Evolutionary conservation across 257 asterid species (phyloP).

Genomic region (Jasminum sambac): DNA sequence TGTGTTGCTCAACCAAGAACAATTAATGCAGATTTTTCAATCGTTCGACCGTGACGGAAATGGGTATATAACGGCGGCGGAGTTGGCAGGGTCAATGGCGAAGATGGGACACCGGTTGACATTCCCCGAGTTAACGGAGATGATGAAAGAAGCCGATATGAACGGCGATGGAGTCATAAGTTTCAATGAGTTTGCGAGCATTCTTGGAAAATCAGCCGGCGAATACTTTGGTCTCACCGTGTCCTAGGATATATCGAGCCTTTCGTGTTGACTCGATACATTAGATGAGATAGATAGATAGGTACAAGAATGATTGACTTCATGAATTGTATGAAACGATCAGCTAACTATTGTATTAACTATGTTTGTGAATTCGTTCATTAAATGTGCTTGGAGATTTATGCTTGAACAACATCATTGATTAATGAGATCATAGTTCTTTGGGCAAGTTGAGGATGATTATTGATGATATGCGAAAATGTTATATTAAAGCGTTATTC

Average conservation of each 20-base stretch:
- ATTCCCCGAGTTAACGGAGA: constrained; percentile 37
- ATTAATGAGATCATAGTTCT: neutral
- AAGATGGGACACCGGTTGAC: constrained; percentile 58
- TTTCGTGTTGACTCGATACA: neutral
- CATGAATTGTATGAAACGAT: neutral
- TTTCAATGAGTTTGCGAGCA: constrained; percentile 50
- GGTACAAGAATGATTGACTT: neutral
- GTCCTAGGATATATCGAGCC: neutral
- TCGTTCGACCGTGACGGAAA: constrained; percentile 59
- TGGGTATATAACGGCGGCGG: constrained; percentile 53
- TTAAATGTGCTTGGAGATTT: constrained; percentile 10
- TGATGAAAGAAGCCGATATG: constrained; percentile 56
- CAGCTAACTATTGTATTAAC: neutral
- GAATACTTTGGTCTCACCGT: constrained; percentile 48
- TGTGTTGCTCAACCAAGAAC: constrained; percentile 50
- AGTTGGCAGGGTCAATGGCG: constrained; percentile 56
- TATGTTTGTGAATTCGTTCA: constrained; percentile 21
- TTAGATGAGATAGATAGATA: neutral
- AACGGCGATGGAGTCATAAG: constrained; percentile 69
- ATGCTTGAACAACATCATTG: neutral
- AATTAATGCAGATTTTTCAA: constrained; percentile 48
- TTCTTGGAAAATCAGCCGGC: constrained; percentile 49
- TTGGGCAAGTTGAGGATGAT: constrained; percentile 4
- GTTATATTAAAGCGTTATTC: no score
- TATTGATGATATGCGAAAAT: constrained; percentile 19